Evolutionary conservation across 192 early-diverging fungal species (phyloP).

Genomic region (Coemansia sp.): DNA sequence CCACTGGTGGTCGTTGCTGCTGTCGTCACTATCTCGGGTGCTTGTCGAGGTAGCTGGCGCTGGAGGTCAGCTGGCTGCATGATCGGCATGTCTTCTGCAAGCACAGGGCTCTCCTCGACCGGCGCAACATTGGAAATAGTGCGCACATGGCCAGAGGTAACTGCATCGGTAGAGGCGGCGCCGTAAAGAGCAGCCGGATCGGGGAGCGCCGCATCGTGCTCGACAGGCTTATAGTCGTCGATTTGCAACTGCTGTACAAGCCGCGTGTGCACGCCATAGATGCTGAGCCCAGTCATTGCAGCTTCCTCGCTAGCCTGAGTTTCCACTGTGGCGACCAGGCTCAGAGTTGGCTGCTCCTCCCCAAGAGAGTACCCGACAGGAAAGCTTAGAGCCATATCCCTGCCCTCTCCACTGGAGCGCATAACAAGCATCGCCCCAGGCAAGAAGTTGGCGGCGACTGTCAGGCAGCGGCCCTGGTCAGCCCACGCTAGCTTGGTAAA

Average conservation of each 20-base stretch:
- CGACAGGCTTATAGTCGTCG: conserved; percentile 6
- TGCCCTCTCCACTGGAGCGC: conserved; percentile 14
- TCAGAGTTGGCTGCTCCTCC: conserved; percentile 34
- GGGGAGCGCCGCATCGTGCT: conserved; percentile 10
- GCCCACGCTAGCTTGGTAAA: conserved; percentile 40
- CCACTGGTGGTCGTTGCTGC: too few relatives aligned
- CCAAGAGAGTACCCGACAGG: conserved; percentile 30
- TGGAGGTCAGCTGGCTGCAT: not conserved
- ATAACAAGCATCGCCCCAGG: conserved; percentile 34
- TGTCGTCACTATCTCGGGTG: not conserved
- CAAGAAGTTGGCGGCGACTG: conserved; percentile 22
- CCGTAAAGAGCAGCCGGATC: conserved; percentile 32
- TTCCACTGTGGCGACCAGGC: conserved; percentile 29
- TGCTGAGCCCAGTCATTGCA: conserved; percentile 16
- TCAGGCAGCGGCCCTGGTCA: conserved; percentile 33
- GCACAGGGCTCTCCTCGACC: not conserved
- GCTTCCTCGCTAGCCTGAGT: not conserved
- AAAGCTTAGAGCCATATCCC: conserved; percentile 20
- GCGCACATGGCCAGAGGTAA: not conserved
- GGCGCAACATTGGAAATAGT: not conserved
- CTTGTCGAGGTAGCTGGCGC: not conserved
- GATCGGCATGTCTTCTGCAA: not conserved
- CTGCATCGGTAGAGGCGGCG: not conserved
- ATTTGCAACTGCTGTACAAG: conserved; percentile 49
- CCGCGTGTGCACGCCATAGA: conserved; percentile 46